Base-by-base conservation (phyloP, 495 filamentous ascomycete species). In the Neurospora pannonica region DNA sequence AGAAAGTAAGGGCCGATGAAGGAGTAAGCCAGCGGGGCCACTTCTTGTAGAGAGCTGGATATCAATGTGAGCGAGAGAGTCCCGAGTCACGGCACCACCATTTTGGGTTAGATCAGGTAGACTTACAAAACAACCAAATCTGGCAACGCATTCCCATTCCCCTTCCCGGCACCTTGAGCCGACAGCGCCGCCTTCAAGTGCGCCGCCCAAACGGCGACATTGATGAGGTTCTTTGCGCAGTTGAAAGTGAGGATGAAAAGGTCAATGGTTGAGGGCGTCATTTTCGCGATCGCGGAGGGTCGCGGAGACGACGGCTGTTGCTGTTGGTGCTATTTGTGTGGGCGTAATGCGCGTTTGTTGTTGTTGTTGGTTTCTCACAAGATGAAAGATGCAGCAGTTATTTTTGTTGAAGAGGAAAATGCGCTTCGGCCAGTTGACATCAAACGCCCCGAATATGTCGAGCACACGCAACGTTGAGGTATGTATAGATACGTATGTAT, bases 171-270 rank as follows among this genome's bases (percentile, higher is more conserved):
- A 67, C 28, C 54, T 67, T 36, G 54, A 7, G 28, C 54, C 72
- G 87, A 83, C 62, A 97, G 87, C 38, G 88, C 91, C 76, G 90
- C 84, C 84, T 94, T 90, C 75, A 98, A 84, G 78, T 94, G 89
- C 5, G 87, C 76, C 19, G 92, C 89, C 78, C 96, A 94, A 72
- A 86, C 82, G 24, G 88, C 83, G 36, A 88, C 82, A 74, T 92
- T 84, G 78, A 94, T 89, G 28, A 88, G 81, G 70, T 86, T 86
- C 70, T 90, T 88, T 19, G 89, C 96, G 78, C 94, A 97, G 81
- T 99, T 99, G 83, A 95, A 97, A 38, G 96, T 97, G 40, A 97
- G 82, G 48, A 97, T 86, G 79, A 96, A 94, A 70, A 94, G 77
- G 71, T 87, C 84, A 40, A 87, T 74, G 37, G 80, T 79, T 31